These are phyloP conservation scores for Jacaranda copaia DNA, from an alignment of 257 asterid species.

Conservation along the genomic window DNA sequence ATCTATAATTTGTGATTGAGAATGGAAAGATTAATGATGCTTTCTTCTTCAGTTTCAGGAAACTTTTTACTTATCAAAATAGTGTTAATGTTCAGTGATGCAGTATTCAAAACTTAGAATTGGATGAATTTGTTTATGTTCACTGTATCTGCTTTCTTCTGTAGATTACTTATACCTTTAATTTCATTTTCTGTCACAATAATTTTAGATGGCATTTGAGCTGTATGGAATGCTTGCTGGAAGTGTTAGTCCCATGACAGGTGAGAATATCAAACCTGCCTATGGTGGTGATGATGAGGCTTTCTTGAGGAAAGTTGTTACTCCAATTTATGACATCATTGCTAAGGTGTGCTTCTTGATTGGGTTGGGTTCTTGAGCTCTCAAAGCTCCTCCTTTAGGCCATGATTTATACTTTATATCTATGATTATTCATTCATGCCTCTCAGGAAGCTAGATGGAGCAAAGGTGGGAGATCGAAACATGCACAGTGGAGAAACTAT, in stretches of 20 bases:
- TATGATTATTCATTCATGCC: constrained; percentile 24
- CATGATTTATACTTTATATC: constrained; percentile 19
- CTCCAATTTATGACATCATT: constrained; percentile 82
- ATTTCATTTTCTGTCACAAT: constrained; percentile 18
- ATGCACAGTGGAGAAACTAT: constrained; percentile 93
- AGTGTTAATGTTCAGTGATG: neutral
- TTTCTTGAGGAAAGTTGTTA: constrained; percentile 80
- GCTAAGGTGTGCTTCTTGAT: constrained; percentile 61
- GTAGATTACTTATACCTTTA: constrained; percentile 9
- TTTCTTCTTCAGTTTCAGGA: neutral
- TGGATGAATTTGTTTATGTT: neutral
- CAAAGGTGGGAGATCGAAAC: constrained; percentile 70
- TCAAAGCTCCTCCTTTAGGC: constrained; percentile 15
- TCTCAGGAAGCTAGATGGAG: constrained; percentile 81
- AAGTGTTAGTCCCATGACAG: constrained; percentile 94
- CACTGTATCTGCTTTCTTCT: neutral
- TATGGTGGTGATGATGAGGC: constrained; percentile 96
- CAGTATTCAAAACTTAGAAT: neutral
- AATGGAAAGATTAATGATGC: neutral
- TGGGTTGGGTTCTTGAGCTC: constrained; percentile 31
- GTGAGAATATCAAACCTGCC: constrained; percentile 92
- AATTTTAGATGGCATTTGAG: constrained; percentile 87
- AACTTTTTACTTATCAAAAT: neutral
- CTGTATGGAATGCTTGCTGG: constrained; percentile 93
- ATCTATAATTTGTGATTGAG: no score